Evolutionary conservation across 768 basidiomycete species (phyloP).

Genomic region (Tylopilus felleus): DNA sequence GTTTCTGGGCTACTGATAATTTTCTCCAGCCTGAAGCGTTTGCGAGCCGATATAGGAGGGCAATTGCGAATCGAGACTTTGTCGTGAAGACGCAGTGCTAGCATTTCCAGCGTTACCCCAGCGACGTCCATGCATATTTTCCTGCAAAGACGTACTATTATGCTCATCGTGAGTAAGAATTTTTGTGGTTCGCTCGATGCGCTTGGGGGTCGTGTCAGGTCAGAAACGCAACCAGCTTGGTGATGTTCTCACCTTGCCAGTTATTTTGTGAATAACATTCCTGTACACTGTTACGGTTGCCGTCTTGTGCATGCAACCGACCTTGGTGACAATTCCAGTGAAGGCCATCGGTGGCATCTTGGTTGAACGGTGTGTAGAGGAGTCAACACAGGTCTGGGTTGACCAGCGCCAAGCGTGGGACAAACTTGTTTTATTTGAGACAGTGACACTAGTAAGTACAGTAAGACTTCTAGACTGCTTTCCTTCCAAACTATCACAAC

Average conservation of each 20-base stretch:
- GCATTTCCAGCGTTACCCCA: constrained; percentile 7
- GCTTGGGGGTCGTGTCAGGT: constrained; percentile 37
- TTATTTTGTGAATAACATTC: constrained; percentile 65
- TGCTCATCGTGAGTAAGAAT: constrained; percentile 72
- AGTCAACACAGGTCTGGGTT: no score
- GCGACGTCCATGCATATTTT: neutral
- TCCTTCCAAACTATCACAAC: no score
- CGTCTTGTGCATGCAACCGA: constrained; percentile 80
- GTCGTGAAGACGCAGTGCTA: constrained; percentile 67
- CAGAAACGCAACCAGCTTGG: neutral
- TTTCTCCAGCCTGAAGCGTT: constrained; percentile 69
- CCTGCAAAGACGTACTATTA: constrained; percentile 49
- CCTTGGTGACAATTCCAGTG: constrained; percentile 73
- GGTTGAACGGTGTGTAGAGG: neutral
- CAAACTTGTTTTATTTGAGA: neutral
- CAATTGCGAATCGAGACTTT: constrained; percentile 77
- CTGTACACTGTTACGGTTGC: constrained; percentile 80
- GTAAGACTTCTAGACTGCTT: no score
- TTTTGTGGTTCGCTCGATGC: constrained; percentile 73
- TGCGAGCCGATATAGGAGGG: constrained; percentile 73
- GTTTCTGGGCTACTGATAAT: constrained; percentile 66
- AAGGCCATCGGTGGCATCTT: constrained; percentile 78
- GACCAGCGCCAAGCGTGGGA: neutral
- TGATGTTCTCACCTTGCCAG: constrained; percentile 61
- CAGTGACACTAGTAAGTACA: no score